A percentile compares a stretch with the other conserved stretches of the same genome.
Evolutionary conservation across 805 yeast genomes (phyloP).

Genomic region (Pichia ethanolica): DNA sequence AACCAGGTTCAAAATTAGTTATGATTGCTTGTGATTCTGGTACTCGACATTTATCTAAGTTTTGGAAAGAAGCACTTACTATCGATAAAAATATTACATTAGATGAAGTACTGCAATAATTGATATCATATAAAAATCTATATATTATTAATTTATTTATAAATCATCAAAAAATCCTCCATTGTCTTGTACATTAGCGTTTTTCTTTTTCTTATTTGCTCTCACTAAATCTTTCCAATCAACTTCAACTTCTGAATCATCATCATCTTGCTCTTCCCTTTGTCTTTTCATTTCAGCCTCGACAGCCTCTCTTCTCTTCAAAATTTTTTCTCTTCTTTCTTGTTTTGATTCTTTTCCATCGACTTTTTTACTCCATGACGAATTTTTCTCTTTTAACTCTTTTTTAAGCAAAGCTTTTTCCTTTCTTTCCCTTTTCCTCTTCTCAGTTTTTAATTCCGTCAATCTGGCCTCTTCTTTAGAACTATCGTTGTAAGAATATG

Average conservation of each 20-base stretch:
- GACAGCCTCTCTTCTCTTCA: constrained; percentile 60
- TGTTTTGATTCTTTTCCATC: constrained; percentile 55
- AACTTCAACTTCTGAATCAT: constrained; percentile 38
- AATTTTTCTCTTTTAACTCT: constrained; percentile 43
- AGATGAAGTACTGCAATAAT: constrained; percentile 29
- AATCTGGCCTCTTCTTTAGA: constrained; percentile 57
- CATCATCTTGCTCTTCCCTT: constrained; percentile 31
- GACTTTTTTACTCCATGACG: constrained; percentile 74
- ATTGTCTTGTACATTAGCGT: constrained; percentile 30
- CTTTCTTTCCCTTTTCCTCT: constrained; percentile 29
- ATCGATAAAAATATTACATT: constrained; percentile 30
- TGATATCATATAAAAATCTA: too few relatives aligned
- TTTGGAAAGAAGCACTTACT: constrained; percentile 68
- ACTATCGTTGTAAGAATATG: constrained; percentile 54
- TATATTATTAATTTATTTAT: neutral
- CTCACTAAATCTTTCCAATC: constrained; percentile 89
- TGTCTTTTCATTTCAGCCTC: constrained; percentile 44
- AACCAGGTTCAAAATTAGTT: constrained; percentile 64
- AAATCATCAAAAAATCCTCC: constrained; percentile 63
- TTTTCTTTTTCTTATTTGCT: constrained; percentile 54
- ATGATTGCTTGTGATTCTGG: constrained; percentile 93
- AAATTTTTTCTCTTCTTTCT: constrained; percentile 61
- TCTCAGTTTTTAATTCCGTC: constrained; percentile 45
- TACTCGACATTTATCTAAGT: constrained; percentile 79
- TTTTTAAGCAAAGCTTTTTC: constrained; percentile 36